Percentiles rank a stretch among this genome's conserved stretches.
Conservation (phyloP, 2,329 filamentous ascomycete genomes). For the Calonectria pteridis region DNA sequence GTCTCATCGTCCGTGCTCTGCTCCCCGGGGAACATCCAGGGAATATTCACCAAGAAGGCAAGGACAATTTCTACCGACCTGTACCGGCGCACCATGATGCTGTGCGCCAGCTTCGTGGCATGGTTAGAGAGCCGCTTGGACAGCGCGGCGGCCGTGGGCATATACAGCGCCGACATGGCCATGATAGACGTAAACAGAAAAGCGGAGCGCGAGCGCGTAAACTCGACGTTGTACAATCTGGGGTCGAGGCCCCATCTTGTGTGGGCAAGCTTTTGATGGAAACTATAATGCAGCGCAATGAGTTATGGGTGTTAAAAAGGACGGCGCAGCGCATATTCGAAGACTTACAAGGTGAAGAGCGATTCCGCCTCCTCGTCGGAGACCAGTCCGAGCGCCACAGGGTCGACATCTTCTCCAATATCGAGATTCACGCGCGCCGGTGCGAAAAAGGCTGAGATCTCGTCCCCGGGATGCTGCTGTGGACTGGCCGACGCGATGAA, state of each 20-base stretch:
- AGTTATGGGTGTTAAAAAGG: not conserved
- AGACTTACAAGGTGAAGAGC: slow-evolving; percentile 73
- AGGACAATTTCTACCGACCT: slow-evolving; percentile 81
- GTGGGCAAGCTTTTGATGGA: slow-evolving; percentile 77
- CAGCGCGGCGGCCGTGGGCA: slow-evolving; percentile 72
- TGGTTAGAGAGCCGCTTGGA: slow-evolving; percentile 76
- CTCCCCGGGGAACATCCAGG: slow-evolving; percentile 78
- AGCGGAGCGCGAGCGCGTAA: slow-evolving; percentile 75
- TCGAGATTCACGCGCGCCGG: slow-evolving; percentile 74
- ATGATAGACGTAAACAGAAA: slow-evolving; percentile 80
- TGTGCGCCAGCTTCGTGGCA: slow-evolving; percentile 71
- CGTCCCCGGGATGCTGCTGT: slow-evolving; percentile 51
- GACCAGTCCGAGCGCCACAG: slow-evolving; percentile 77
- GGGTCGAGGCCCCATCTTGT: slow-evolving; percentile 82
- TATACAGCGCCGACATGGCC: slow-evolving; percentile 76
- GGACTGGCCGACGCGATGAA: slow-evolving; percentile 34
- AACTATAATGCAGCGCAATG: slow-evolving; percentile 58
- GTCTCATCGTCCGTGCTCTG: slow-evolving; percentile 81
- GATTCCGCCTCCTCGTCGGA: slow-evolving; percentile 73
- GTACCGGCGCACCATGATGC: slow-evolving; percentile 71
- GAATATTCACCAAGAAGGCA: slow-evolving; percentile 81
- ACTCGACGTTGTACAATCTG: slow-evolving; percentile 72
- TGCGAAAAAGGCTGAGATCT: slow-evolving; percentile 75
- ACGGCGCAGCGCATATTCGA: not conserved
- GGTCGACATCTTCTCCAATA: slow-evolving; percentile 73